phyloP scores from a whole-genome alignment of 2,329 filamentous ascomycete genomes.

The Fusarium secorum region DNA sequence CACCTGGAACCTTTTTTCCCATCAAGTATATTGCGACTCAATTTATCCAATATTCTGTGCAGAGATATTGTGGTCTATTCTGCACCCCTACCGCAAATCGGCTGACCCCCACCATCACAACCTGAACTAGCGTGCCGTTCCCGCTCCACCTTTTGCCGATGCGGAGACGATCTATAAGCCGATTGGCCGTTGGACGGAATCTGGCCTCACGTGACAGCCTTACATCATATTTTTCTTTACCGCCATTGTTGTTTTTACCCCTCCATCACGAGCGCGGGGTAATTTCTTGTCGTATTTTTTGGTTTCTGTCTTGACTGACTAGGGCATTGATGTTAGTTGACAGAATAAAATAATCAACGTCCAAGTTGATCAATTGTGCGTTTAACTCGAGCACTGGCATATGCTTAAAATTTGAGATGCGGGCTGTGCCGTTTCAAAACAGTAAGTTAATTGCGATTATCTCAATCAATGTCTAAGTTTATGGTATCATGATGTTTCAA shows the following conservation, averaged over 20 bases:
- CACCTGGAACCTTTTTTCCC: not conserved
- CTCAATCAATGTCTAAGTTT: not conserved
- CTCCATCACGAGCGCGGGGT: slow-evolving; percentile 33
- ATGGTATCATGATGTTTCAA: not conserved
- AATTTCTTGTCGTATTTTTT: slow-evolving; percentile 11
- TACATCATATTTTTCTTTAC: slow-evolving; percentile 34
- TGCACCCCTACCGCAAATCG: slow-evolving; percentile 33
- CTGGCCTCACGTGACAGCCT: slow-evolving; percentile 9
- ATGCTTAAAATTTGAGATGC: not conserved
- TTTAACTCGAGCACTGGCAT: not conserved
- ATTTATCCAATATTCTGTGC: not conserved
- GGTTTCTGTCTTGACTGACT: not conserved
- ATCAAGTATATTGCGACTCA: not conserved
- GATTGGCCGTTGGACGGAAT: slow-evolving; percentile 18
- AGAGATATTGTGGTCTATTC: slow-evolving; percentile 17
- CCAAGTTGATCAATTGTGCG: not conserved
- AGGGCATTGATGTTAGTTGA: not conserved
- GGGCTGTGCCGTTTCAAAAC: not conserved
- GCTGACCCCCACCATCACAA: slow-evolving; percentile 15
- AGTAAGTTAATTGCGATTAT: not conserved
- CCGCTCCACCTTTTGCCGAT: slow-evolving; percentile 31
- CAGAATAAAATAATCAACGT: slow-evolving; percentile 9
- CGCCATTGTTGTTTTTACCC: slow-evolving; percentile 28
- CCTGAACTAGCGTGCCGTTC: slow-evolving; percentile 34
- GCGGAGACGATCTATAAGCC: slow-evolving; percentile 22